Conservation (phyloP, 2,329 filamentous ascomycete genomes). For the Neofusicoccum umdonicola region DNA sequence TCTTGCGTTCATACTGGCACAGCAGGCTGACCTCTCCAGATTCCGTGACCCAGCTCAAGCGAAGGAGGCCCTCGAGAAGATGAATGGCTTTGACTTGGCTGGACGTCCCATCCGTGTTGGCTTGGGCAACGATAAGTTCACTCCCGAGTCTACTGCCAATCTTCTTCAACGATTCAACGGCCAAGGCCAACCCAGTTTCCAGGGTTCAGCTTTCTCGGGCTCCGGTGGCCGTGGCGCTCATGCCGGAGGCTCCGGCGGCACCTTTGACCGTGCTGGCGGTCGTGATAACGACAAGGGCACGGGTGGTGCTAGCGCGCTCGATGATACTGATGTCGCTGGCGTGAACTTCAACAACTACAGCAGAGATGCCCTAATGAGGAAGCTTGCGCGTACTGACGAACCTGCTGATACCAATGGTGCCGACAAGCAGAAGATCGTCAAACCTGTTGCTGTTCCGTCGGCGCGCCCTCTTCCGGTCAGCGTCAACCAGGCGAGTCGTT, state of each 20-base stretch:
- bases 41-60: conserved; percentile 89
- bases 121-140: conserved; percentile 99
- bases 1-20: not conserved
- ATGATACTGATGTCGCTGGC: conserved; percentile 95
- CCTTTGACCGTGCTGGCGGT: conserved; percentile 86
- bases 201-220: conserved; percentile 89
- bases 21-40: conserved; percentile 48
- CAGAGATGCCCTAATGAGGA: conserved; percentile 96
- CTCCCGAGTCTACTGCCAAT: conserved; percentile 91
- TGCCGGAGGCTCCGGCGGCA: conserved; percentile 65
- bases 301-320: conserved; percentile 86
- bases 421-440: conserved; percentile 69
- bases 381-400: conserved; percentile 94
- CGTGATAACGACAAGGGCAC: conserved; percentile 85
- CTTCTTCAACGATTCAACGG: conserved; percentile 89
- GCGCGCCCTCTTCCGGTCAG: conserved; percentile 69
- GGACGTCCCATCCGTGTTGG: conserved; percentile 97
- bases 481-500: conserved; percentile 88
- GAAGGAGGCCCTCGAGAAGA: conserved; percentile 93
- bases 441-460: conserved; percentile 69
- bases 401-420: conserved; percentile 57
- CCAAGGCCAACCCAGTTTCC: conserved; percentile 65
- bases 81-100: conserved; percentile 98
- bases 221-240: conserved; percentile 83
- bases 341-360: conserved; percentile 99